These are phyloP conservation scores for Scedosporium dehoogii DNA, from an alignment of 2,329 filamentous ascomycete genomes.

Conservation along the genomic window DNA sequence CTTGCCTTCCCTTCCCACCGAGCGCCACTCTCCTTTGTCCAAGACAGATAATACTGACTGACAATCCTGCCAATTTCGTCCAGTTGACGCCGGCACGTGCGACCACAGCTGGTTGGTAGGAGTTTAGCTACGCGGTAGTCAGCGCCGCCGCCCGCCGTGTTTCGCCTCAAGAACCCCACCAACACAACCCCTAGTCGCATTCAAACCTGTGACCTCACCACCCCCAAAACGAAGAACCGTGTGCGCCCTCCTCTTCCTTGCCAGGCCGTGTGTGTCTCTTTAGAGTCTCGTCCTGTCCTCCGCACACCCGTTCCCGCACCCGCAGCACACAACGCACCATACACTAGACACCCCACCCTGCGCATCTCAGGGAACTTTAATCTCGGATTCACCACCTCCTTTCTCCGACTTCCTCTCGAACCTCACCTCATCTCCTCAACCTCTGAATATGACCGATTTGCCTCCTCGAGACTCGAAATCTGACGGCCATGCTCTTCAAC, in stretches of 20 bases:
- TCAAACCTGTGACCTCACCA: background rate
- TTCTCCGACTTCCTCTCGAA: background rate
- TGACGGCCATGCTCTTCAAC: background rate
- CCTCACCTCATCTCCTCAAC: too few relatives aligned
- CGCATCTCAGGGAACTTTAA: background rate
- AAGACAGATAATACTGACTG: background rate
- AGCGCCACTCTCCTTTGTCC: background rate
- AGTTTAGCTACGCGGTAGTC: background rate
- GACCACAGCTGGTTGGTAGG: background rate
- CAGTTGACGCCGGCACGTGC: background rate
- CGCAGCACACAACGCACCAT: background rate
- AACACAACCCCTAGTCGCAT: background rate
- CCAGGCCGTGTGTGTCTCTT: background rate
- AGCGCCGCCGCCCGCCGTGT: background rate
- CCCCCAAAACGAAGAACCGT: background rate
- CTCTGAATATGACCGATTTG: background rate
- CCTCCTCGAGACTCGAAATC: background rate
- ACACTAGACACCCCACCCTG: background rate
- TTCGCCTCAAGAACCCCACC: background rate
- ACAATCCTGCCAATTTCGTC: background rate
- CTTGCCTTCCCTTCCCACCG: too few relatives aligned
- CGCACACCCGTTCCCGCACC: background rate
- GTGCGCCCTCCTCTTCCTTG: too few relatives aligned
- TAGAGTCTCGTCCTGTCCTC: background rate
- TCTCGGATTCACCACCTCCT: background rate